Base-by-base conservation (phyloP, 2,329 filamentous ascomycete species). In the Aspergillus clavatus region DNA sequence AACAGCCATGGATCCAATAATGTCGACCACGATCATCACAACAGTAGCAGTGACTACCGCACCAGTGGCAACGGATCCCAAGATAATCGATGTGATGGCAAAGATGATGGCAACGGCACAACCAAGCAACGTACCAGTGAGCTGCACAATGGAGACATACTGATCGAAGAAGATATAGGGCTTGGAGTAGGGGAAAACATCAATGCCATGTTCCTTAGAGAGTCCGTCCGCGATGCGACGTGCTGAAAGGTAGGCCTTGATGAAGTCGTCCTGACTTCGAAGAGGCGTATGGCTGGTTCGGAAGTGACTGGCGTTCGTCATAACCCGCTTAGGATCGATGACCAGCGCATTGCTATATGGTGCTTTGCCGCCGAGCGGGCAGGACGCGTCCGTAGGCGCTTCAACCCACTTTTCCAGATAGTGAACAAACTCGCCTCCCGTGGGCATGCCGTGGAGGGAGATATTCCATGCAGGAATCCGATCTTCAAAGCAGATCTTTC, bases 121-220 rank as follows among this genome's bases (percentile, higher is more conserved):
- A 31, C 86, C 85, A 23, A 98, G 79, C 1, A 98, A 80, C 0
- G 84, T 81, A 1, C 79, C 84, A 0, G 91, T 90, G 3, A 97
- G 77, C 8, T 79, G 77, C 16, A 95, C 82, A 50, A 98, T 97
- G 46, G 80, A 81, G 5, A 88, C 79, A 62, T 98, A 98, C 65
- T 97, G 93, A 64, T 98, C 93, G 65, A 98, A 98, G 79, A 97
- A 98, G 65, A 98, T 90, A 73, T 98, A 98, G 67, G 95, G 95
- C 49, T 96, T 84, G 56, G 88, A 94, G 72, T 98, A 98, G 0
- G 93, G 89, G 76, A 98, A 98, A 3, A 98, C 84, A 19, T 93
- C 83, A 18, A 87, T 81, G 4, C 83, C 80, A 4, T 89, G 90
- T 41, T 78, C 76, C 42, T 79, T 69, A 11, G 78, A 84, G 41